Evolutionary conservation across 23 red algal species (phyloP).

Genomic region (Gracilaria domingensis): DNA sequence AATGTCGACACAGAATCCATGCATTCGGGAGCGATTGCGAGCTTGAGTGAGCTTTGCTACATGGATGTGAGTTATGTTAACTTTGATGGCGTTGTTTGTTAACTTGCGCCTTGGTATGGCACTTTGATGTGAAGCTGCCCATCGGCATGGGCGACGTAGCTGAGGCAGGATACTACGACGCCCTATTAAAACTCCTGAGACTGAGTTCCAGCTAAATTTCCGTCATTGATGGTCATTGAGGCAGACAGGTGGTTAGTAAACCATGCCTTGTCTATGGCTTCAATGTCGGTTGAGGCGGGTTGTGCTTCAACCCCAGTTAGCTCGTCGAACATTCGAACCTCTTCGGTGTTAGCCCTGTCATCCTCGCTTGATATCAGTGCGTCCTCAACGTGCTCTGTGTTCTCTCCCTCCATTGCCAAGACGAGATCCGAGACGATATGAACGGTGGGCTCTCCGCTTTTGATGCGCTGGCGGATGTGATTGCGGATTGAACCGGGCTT

Average conservation of each 20-base stretch:
- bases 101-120: slow-evolving; percentile 29
- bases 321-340: slow-evolving; percentile 39
- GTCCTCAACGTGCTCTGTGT: neutral
- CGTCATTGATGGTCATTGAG: slow-evolving; percentile 15
- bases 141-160: too few species aligned
- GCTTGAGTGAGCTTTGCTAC: neutral
- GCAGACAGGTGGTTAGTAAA: too few species aligned
- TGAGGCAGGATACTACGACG: too few species aligned
- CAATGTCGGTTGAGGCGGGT: neutral
- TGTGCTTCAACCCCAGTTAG: neutral
- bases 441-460: too few species aligned
- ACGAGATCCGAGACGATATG: too few species aligned
- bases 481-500: too few species aligned
- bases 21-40: too few species aligned
- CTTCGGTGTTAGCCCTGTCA: neutral
- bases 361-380: neutral
- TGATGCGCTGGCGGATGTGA: too few species aligned
- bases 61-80: slow-evolving; percentile 8
- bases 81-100: neutral
- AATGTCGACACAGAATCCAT: too few species aligned
- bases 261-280: slow-evolving; percentile 18
- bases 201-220: too few species aligned
- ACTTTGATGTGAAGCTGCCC: neutral
- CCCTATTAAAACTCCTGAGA: too few species aligned
- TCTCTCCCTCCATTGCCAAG: slow-evolving; percentile 41